phyloP scores from a whole-genome alignment of 2,329 filamentous ascomycete genomes.

The Cyphellophora attinorum region DNA sequence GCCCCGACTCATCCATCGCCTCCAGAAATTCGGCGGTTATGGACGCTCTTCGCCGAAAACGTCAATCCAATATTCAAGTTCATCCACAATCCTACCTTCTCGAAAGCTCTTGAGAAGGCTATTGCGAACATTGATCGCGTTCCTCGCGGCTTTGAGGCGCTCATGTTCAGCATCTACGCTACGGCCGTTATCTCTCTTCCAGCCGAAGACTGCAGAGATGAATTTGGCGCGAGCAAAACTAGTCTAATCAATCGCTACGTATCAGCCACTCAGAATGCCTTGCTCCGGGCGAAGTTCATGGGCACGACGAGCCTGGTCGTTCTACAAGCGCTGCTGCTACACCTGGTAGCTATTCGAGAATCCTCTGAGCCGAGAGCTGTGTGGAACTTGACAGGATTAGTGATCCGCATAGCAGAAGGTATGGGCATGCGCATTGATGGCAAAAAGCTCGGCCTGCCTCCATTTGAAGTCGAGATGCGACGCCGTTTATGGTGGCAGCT shows the following conservation, averaged over 20 bases:
- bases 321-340: conserved; percentile 50
- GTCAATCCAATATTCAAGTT: conserved; percentile 20
- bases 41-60: conserved; percentile 19
- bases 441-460: conserved; percentile 43
- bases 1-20: conserved; percentile 15
- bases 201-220: conserved; percentile 17
- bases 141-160: conserved; percentile 18
- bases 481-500: conserved; percentile 59
- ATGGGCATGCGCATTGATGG: conserved; percentile 59
- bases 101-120: conserved; percentile 18
- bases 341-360: conserved; percentile 42
- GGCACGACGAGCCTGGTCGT: conserved; percentile 39
- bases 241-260: conserved; percentile 17
- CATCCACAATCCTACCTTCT: conserved; percentile 18
- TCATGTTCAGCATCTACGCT: conserved; percentile 26
- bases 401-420: conserved; percentile 57
- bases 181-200: conserved; percentile 21
- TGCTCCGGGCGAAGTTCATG: conserved; percentile 14
- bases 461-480: conserved; percentile 59
- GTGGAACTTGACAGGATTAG: conserved; percentile 53
- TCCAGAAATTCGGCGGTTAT: conserved; percentile 16
- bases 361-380: conserved; percentile 37
- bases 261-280: conserved; percentile 12
- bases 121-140: conserved; percentile 11
- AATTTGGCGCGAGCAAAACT: conserved; percentile 14